Evolutionary conservation across 257 asterid species (phyloP), one percentile per base, ranked within the genome.

Genomic region (Fraxinus excelsior): DNA sequence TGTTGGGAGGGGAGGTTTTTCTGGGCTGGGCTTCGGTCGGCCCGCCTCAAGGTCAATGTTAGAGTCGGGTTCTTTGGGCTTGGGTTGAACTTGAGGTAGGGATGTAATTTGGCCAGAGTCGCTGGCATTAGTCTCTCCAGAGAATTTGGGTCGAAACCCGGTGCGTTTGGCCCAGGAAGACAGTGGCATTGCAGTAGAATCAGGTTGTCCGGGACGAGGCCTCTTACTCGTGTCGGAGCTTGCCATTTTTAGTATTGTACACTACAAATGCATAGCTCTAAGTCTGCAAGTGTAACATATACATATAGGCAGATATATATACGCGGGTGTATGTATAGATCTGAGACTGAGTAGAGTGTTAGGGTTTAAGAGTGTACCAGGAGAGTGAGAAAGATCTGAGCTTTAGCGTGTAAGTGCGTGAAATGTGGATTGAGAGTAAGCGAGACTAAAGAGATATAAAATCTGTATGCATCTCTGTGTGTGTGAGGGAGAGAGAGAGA

Each of bases 141-240:
- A 91, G 80, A 96, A 91, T 81, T 93, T 96, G 12, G 99, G 98
- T 38, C 96, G 93, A 74, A 96, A 96, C 2, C 98, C 99, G 37
- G 97, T 96, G 26, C 90, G 87, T 58, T 96, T 96, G 0, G 99
- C 99, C 98, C 99, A 96, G 2, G 99, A 87, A 9, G 98, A 78
- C 3, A 97, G 96, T 37, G 99, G 99, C 90, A 89, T 85, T 87
- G 96, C 84, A 7, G 90, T 72, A 18, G 97, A 70, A 12, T 91
- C 98, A 13, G 94, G 91, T 2, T 92, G 95, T 1, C 93, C 95
- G 80, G 96, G 91, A 49, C 93, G 88, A 29, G 91, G 85, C 69
- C 81, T 81, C 84, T 87, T 93, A 76, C 40, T 86, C 21, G 92
- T 92, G 88, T 88, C 97, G 75, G 94, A 88, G 82, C 86, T 89